Base-by-base conservation (phyloP, 345 rosid genomes). In the Acer saccharum region DNA sequence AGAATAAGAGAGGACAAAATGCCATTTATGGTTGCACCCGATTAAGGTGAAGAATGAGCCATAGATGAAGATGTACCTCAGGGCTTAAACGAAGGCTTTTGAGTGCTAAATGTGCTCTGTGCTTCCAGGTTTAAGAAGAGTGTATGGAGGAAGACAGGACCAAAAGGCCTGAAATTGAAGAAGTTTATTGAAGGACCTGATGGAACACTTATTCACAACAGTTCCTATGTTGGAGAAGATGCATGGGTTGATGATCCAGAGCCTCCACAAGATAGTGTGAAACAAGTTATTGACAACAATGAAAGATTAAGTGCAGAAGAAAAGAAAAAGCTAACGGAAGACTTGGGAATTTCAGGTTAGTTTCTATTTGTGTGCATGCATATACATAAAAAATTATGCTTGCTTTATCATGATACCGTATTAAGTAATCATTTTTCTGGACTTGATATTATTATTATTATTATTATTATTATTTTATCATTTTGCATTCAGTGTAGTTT, bases 111-210 rank as follows among this genome's bases (percentile, higher is more conserved):
- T n/a, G 6, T 50, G 29, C 6, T 21, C 12, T 23, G 12, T 52
- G 12, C 73, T 74, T 77, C 81, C 85, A 95, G 98, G 88, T 93
- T 93, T 77, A 95, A 91, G 89, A 95, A 82, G 86, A 83, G 92
- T 66, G 66, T 95, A 55, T 95, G 98, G 98, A 90, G 91, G 89
- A 93, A 90, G 87, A 79, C 90, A 69, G 87, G 87, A 25, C 97
- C 97, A 6, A 93, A 91, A 89, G 97, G 98, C 74, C 85, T 95
- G 81, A 95, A 88, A 85, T 83, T 95, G 86, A 95, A 93, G 81
- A 91, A 92, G 85, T 90, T 88, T 76, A 80, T 93, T 57, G 87
- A 93, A 88, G 88, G 88, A 64, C 93, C 93, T 54, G 89, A 89
- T 87, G 97, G 98, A 74, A 90, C 92, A 41, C 86, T 93, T 75